A percentile compares a stretch with the other conserved stretches of the same genome.
phyloP scores from a whole-genome alignment of 495 filamentous ascomycete species.

The Cudoniella acicularis region DNA sequence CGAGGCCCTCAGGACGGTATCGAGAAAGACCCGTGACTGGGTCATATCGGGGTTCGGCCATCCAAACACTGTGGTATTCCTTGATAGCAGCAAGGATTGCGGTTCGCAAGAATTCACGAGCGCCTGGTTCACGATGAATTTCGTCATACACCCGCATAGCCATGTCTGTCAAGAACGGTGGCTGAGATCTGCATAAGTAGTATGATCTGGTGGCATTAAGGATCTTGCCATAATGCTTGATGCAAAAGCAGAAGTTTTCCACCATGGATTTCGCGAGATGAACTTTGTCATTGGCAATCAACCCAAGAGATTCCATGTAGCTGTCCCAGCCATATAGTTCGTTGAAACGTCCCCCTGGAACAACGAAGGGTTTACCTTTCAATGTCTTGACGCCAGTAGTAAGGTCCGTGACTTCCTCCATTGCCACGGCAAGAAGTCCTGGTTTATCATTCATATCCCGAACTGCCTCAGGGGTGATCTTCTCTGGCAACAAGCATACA shows the following conservation, averaged over 20 bases:
- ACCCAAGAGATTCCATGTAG: slow-evolving; percentile 90
- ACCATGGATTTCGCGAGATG: slow-evolving; percentile 92
- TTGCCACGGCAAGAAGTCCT: slow-evolving; percentile 82
- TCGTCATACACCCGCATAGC: slow-evolving; percentile 83
- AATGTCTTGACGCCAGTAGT: slow-evolving; percentile 61
- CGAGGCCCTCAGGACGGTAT: slow-evolving; percentile 84
- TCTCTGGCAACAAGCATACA: slow-evolving; percentile 69
- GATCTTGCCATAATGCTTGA: slow-evolving; percentile 96
- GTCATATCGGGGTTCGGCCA: slow-evolving; percentile 73
- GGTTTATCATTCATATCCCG: slow-evolving; percentile 75
- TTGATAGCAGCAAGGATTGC: slow-evolving; percentile 91
- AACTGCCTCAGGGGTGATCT: slow-evolving; percentile 71
- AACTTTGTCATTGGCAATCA: slow-evolving; percentile 75
- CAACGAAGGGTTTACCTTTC: slow-evolving; percentile 86
- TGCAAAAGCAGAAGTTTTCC: slow-evolving; percentile 93
- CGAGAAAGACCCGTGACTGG: slow-evolving; percentile 77
- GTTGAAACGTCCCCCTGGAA: slow-evolving; percentile 95
- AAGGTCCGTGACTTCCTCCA: slow-evolving; percentile 68
- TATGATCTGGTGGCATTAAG: slow-evolving; percentile 95
- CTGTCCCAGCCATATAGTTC: slow-evolving; percentile 97
- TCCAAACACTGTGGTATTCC: slow-evolving; percentile 94
- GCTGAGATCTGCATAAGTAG: slow-evolving; percentile 89
- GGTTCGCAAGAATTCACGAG: slow-evolving; percentile 70
- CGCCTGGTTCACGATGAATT: slow-evolving; percentile 74
- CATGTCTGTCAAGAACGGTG: slow-evolving; percentile 97